Conservation (phyloP, 2,329 filamentous ascomycete genomes). For the Colletotrichum sp. region DNA sequence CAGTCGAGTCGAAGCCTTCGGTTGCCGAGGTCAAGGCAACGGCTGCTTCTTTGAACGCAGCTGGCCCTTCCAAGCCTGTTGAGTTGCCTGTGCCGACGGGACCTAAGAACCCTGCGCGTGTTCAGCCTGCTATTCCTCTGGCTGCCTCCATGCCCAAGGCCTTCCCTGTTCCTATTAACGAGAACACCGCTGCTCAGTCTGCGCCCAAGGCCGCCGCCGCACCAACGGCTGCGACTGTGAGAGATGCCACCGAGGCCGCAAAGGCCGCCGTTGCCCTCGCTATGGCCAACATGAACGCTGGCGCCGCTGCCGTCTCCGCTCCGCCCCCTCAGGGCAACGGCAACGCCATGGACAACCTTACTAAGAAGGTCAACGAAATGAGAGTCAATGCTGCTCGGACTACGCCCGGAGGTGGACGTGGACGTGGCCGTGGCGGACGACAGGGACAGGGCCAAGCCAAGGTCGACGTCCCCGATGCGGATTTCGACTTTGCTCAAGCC, state of each 20-base stretch:
- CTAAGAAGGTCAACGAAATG: constrained; percentile 80
- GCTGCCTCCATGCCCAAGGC: constrained; percentile 43
- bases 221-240: constrained; percentile 46
- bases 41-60: constrained; percentile 52
- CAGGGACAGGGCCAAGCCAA: constrained; percentile 52
- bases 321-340: constrained; percentile 31
- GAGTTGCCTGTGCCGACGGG: constrained; percentile 50
- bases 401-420: constrained; percentile 44
- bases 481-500: constrained; percentile 83
- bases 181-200: constrained; percentile 29
- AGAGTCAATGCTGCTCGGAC: constrained; percentile 62
- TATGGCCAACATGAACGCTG: constrained; percentile 71
- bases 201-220: constrained; percentile 28
- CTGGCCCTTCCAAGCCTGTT: constrained; percentile 36
- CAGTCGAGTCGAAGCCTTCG: constrained; percentile 72
- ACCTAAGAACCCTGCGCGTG: constrained; percentile 53
- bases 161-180: constrained; percentile 6
- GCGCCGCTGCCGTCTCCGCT: constrained; percentile 28
- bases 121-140: constrained; percentile 71
- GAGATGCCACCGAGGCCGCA: constrained; percentile 75
- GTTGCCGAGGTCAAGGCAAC: constrained; percentile 57
- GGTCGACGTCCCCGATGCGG: constrained; percentile 86
- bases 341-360: constrained; percentile 71
- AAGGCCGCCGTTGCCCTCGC: constrained; percentile 80
- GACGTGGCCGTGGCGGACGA: constrained; percentile 51